phyloP scores from a whole-genome alignment of 495 filamentous ascomycete species.

The Penicillium lividum region DNA sequence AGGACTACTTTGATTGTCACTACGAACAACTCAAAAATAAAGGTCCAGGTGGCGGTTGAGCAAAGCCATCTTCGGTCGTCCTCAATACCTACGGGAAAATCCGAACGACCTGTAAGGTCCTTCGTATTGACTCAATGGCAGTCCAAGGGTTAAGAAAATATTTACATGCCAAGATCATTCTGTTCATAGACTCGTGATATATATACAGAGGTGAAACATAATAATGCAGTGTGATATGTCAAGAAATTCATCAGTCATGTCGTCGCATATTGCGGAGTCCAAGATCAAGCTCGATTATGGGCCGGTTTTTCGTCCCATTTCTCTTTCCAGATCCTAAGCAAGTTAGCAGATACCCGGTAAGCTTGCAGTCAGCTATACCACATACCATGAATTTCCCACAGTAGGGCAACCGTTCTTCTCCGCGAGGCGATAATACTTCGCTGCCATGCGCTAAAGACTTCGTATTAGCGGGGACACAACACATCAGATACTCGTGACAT shows the following conservation, averaged over 20 bases:
- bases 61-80: no score
- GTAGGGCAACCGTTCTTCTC: constrained; percentile 87
- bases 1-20: no score
- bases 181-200: not conserved
- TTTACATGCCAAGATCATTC: not conserved
- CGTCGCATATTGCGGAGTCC: not conserved
- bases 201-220: not conserved
- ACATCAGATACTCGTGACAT: constrained; percentile 36
- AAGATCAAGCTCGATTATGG: not conserved
- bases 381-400: constrained; percentile 94
- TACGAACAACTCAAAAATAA: no score
- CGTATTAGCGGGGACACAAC: constrained; percentile 14
- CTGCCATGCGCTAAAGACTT: constrained; percentile 70
- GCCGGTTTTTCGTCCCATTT: constrained; percentile 51
- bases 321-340: constrained; percentile 89
- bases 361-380: constrained; percentile 13
- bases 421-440: constrained; percentile 90
- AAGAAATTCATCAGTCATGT: not conserved
- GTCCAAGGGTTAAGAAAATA: not conserved
- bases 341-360: constrained; percentile 19
- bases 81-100: no score
- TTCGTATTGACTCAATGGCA: no score
- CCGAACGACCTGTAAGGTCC: no score
- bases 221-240: constrained; percentile 2
- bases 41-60: no score